phyloP scores from a whole-genome alignment of 108 stramenopile genomes.

The Discostella pseudostelligera region DNA sequence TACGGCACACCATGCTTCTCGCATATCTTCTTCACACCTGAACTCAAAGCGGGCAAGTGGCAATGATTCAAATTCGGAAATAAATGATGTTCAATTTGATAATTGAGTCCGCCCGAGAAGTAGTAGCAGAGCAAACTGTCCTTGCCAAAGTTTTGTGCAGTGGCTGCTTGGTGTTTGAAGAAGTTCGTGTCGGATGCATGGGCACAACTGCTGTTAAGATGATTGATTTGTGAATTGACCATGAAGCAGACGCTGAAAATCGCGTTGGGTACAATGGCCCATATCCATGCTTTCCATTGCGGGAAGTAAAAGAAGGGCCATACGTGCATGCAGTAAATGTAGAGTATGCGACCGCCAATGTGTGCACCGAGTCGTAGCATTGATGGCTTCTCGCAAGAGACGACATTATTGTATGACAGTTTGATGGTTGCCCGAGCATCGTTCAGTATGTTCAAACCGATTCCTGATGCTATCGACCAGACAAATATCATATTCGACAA shows the following conservation, averaged over 20 bases:
- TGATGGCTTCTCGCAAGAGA: constrained; percentile 31
- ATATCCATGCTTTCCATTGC: constrained; percentile 49
- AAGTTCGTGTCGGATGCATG: constrained; percentile 53
- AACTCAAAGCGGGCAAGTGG: constrained; percentile 39
- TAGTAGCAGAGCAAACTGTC: constrained; percentile 36
- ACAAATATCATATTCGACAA: constrained; percentile 30
- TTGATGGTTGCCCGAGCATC: constrained; percentile 49
- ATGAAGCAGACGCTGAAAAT: constrained; percentile 53
- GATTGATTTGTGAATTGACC: constrained; percentile 60
- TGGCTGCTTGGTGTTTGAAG: constrained; percentile 51
- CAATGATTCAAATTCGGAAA: constrained; percentile 62
- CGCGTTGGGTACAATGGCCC: constrained; percentile 39
- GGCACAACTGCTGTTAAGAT: constrained; percentile 35
- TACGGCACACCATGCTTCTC: constrained; percentile 52
- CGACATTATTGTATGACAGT: constrained; percentile 57
- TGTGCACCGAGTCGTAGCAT: constrained; percentile 32
- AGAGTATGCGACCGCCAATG: constrained; percentile 33
- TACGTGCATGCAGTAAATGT: constrained; percentile 27
- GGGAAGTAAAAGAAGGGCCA: constrained; percentile 53
- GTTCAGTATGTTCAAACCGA: constrained; percentile 45
- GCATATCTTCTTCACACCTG: constrained; percentile 45
- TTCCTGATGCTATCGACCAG: constrained; percentile 49
- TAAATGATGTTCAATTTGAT: constrained; percentile 58
- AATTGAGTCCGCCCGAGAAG: constrained; percentile 54
- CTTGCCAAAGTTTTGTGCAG: constrained; percentile 63